Percentiles rank a stretch among this genome's conserved stretches.
Evolutionary conservation across 805 yeast species (phyloP).

Genomic region (Starmerella etchellsii): DNA sequence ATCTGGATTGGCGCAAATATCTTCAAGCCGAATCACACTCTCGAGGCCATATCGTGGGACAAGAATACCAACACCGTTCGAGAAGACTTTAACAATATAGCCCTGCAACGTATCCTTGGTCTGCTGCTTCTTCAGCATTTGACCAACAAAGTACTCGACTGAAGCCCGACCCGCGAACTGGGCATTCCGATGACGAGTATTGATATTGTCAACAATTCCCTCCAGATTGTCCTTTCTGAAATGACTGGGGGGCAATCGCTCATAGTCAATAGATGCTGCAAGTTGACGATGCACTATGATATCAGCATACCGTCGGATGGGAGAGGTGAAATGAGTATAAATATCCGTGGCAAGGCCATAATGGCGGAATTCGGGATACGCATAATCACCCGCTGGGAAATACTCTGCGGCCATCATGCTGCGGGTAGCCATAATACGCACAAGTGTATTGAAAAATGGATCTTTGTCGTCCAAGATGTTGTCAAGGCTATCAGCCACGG

Average conservation of each 20-base stretch:
- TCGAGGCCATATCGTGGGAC: conserved; percentile 96
- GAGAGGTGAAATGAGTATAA: conserved; percentile 96
- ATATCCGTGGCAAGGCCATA: conserved; percentile 96
- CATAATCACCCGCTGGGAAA: conserved; percentile 79
- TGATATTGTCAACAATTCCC: conserved; percentile 72
- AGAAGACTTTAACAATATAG: conserved; percentile 79
- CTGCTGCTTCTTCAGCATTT: conserved; percentile 80
- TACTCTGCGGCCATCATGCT: conserved; percentile 99
- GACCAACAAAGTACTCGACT: conserved; percentile 95
- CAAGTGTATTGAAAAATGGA: conserved; percentile 80
- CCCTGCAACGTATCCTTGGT: conserved; percentile 57
- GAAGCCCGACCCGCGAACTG: conserved; percentile 98
- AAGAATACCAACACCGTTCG: conserved; percentile 85
- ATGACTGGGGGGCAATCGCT: conserved; percentile 64
- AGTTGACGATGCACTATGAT: conserved; percentile 93
- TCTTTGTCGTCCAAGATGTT: conserved; percentile 71
- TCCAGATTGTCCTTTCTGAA: conserved; percentile 88
- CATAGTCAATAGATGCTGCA: conserved; percentile 97
- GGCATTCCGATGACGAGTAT: conserved; percentile 90
- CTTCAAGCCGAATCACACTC: conserved; percentile 74
- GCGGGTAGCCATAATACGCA: conserved; percentile 93
- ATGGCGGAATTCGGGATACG: conserved; percentile 86
- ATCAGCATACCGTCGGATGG: conserved; percentile 96
- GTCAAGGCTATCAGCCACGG: conserved; percentile 87
- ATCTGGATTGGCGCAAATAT: conserved; percentile 45